phyloP scores from a whole-genome alignment of 2,329 filamentous ascomycete genomes.

The Pseudofabraea citricarpa region DNA sequence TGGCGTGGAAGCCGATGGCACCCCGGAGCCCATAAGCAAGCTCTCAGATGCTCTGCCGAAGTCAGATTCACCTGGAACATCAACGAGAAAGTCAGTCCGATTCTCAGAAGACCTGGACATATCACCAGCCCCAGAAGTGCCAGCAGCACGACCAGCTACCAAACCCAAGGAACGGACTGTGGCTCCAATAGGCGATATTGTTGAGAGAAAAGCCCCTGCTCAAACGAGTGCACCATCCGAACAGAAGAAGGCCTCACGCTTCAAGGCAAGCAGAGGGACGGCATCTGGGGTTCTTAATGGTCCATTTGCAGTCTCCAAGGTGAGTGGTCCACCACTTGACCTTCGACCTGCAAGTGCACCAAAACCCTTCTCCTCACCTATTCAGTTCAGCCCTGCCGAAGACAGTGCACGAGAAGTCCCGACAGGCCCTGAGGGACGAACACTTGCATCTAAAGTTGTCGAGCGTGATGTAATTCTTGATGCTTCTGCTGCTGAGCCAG shows the following conservation, averaged over 20 bases:
- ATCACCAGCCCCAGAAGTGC: constrained; percentile 39
- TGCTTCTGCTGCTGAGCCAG: constrained; percentile 38
- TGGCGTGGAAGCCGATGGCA: neutral
- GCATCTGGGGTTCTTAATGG: constrained; percentile 11
- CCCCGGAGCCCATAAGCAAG: neutral
- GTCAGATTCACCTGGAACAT: too few relatives aligned
- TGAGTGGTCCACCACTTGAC: constrained; percentile 3
- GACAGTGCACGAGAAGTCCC: constrained; percentile 18
- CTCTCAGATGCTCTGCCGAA: too few relatives aligned
- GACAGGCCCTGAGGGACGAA: constrained; percentile 35
- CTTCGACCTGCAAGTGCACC: constrained; percentile 16
- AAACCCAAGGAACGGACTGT: constrained; percentile 7
- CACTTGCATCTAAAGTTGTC: constrained; percentile 55
- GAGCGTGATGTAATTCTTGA: constrained; percentile 42
- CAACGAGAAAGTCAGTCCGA: constrained; percentile 65
- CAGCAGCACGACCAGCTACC: constrained; percentile 15
- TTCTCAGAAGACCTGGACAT: constrained; percentile 75
- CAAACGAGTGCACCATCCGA: constrained; percentile 17
- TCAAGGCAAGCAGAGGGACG: constrained; percentile 33
- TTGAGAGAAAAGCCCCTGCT: constrained; percentile 23
- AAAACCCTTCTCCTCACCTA: constrained; percentile 21
- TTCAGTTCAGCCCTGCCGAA: constrained; percentile 16
- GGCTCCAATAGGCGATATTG: constrained; percentile 44
- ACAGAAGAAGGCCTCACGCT: constrained; percentile 35
- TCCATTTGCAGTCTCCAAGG: constrained; percentile 16